Percentiles rank a stretch among this genome's conserved stretches.
phyloP scores from a whole-genome alignment of 805 yeast species.

The Kluyveromyces siamensis region DNA sequence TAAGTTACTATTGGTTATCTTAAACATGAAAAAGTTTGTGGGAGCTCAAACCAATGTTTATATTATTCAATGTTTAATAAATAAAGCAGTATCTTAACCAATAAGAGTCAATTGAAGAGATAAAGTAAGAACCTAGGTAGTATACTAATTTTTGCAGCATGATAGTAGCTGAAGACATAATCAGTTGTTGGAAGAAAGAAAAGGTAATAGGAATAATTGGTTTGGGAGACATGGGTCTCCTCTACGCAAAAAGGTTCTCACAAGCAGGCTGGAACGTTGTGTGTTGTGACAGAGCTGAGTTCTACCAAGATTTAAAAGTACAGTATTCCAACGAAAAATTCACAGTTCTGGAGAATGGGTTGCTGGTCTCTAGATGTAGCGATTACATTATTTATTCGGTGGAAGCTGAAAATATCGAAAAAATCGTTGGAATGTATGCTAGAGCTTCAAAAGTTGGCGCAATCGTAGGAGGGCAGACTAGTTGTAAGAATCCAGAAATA shows the following conservation, averaged over 20 bases:
- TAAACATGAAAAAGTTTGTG: no score
- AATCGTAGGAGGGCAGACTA: constrained; percentile 96
- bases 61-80: no score
- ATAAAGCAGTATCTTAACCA: no score
- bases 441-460: constrained; percentile 84
- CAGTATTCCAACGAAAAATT: constrained; percentile 39
- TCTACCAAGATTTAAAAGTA: constrained; percentile 36
- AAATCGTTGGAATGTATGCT: constrained; percentile 68
- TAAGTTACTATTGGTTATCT: no score
- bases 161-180: constrained; percentile 10
- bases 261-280: constrained; percentile 83
- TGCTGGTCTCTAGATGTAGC: constrained; percentile 65
- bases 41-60: no score
- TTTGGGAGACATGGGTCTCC: constrained; percentile 90
- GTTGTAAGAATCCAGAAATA: constrained; percentile 88
- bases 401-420: constrained; percentile 77
- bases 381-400: constrained; percentile 87
- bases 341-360: constrained; percentile 67
- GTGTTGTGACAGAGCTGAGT: constrained; percentile 77
- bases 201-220: constrained; percentile 86
- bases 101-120: not conserved
- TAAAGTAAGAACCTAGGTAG: not conserved
- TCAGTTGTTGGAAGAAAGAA: constrained; percentile 30
- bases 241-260: constrained; percentile 73
- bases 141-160: not conserved